Evolutionary conservation across 2,329 filamentous ascomycete species (phyloP).

Genomic region (Zasmidium cellare): DNA sequence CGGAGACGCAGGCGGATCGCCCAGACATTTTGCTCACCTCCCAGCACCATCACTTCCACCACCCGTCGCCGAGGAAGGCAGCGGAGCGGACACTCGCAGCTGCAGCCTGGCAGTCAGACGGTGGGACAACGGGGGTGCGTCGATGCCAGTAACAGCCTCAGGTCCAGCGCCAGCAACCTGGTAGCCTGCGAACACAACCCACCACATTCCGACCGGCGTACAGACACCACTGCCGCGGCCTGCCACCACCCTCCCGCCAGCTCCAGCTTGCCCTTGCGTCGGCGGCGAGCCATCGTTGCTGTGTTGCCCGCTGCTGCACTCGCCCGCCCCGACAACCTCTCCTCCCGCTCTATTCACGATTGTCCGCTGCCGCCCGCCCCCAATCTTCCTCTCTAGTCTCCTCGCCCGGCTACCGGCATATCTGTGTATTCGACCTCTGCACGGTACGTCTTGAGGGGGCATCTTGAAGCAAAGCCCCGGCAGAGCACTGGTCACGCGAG

Average conservation of each 20-base stretch:
- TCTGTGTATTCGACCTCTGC: constrained; percentile 4
- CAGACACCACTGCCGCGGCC: neutral
- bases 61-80: neutral
- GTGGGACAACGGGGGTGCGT: neutral
- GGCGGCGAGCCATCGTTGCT: constrained; percentile 5
- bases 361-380: constrained; percentile 15
- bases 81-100: neutral
- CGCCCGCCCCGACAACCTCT: constrained; percentile 8
- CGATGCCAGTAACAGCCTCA: neutral
- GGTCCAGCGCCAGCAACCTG: no score
- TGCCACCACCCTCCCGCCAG: neutral
- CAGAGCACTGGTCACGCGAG: constrained; percentile 14
- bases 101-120: neutral
- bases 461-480: neutral
- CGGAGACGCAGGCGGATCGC: neutral
- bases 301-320: constrained; percentile 8
- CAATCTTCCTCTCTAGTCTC: constrained; percentile 21
- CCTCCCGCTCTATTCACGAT: constrained; percentile 12
- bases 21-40: neutral
- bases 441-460: neutral
- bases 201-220: neutral
- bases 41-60: neutral
- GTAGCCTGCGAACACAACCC: neutral
- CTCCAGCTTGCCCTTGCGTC: constrained; percentile 4
- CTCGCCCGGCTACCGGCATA: constrained; percentile 19